phyloP scores from a whole-genome alignment of 2,329 filamentous ascomycete species.

The Hypoxylon sp. region DNA sequence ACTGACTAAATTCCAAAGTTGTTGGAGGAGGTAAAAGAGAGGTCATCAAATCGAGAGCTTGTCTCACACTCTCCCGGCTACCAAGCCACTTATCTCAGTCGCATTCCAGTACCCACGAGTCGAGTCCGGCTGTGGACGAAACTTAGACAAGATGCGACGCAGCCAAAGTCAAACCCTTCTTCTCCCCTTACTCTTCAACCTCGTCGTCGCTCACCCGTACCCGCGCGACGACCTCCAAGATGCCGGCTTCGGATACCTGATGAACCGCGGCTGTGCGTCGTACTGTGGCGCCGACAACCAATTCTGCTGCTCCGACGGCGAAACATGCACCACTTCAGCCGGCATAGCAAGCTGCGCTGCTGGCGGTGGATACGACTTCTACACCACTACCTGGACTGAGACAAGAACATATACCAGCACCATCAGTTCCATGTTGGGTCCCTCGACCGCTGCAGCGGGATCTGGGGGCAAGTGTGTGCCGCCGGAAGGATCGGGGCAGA shows the following conservation, averaged over 20 bases:
- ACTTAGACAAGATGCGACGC: conserved; percentile 55
- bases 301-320: conserved; percentile 67
- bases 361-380: conserved; percentile 55
- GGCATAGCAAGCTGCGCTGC: conserved; percentile 66
- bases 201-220: conserved; percentile 63
- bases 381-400: conserved; percentile 73
- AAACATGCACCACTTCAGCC: conserved; percentile 67
- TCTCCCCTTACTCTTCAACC: conserved; percentile 59
- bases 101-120: conserved; percentile 40
- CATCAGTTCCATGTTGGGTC: conserved; percentile 65
- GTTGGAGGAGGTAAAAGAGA: conserved; percentile 34
- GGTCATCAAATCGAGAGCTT: conserved; percentile 28
- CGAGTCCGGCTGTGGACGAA: conserved; percentile 25
- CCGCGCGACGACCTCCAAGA: conserved; percentile 66
- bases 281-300: conserved; percentile 70
- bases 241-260: conserved; percentile 65
- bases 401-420: conserved; percentile 73
- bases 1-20: conserved; percentile 33
- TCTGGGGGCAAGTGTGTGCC: conserved; percentile 65
- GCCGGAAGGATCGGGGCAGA: conserved; percentile 64
- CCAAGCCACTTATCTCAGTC: conserved; percentile 25
- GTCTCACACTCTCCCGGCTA: conserved; percentile 19
- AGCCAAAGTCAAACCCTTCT: conserved; percentile 49
- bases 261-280: conserved; percentile 64
- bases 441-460: conserved; percentile 59